Conservation (phyloP, 2,329 filamentous ascomycete genomes). For the Leptographium radiaticola region DNA sequence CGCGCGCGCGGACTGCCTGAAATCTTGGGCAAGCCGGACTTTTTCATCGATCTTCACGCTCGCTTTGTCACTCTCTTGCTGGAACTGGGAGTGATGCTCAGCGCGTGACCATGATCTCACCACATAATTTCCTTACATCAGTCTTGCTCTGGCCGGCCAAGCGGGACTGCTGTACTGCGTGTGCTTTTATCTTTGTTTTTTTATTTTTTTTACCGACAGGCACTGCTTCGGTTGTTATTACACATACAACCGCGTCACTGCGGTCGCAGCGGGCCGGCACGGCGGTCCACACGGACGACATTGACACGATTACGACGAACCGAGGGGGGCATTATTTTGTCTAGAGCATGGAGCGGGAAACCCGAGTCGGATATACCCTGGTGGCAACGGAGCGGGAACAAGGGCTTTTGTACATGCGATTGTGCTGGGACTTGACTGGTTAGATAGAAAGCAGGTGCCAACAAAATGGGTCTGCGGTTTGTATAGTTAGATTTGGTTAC, state of each 20-base stretch:
- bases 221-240: background rate
- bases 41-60: conserved; percentile 54
- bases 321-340: background rate
- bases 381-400: background rate
- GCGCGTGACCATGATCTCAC: conserved; percentile 20
- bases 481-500: no score
- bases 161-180: background rate
- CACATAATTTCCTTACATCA: background rate
- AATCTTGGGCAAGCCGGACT: conserved; percentile 52
- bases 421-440: no score
- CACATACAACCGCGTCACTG: background rate
- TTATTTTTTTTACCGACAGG: background rate
- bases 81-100: conserved; percentile 42
- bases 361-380: background rate
- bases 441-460: no score
- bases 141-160: background rate
- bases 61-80: conserved; percentile 50
- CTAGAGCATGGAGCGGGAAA: background rate
- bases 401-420: background rate
- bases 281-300: background rate
- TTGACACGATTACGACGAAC: background rate
- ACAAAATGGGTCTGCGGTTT: no score
- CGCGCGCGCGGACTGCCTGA: conserved; percentile 51
- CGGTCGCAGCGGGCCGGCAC: background rate
- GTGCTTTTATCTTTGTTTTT: background rate